Conservation (phyloP, 2,329 filamentous ascomycete species). For the Fusarium dlaminii region DNA sequence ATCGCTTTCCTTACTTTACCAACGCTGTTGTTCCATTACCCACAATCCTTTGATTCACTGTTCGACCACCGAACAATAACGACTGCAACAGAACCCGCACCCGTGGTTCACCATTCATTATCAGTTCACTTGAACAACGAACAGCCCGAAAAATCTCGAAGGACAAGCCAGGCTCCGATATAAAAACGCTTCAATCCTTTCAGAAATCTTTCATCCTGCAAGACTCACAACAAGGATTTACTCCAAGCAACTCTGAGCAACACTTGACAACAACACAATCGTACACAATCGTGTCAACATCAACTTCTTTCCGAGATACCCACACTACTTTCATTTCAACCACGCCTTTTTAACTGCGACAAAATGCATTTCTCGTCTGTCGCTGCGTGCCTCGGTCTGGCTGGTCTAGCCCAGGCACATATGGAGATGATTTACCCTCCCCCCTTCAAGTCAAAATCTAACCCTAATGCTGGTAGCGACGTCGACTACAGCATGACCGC, state of each 20-base stretch:
- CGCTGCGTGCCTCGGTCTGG: conserved; percentile 53
- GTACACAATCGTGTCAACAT: conserved; percentile 5
- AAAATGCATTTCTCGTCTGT: conserved; percentile 54
- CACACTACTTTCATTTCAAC: not conserved
- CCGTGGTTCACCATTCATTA: conserved; percentile 26
- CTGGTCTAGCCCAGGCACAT: conserved; percentile 59
- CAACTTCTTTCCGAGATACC: conserved; percentile 23
- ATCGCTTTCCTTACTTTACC: conserved; percentile 29
- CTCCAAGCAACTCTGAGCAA: conserved; percentile 15
- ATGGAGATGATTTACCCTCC: conserved; percentile 65
- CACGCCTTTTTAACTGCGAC: not conserved
- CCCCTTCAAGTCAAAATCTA: conserved; percentile 63
- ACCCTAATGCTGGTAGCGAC: conserved; percentile 56
- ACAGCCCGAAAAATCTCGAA: conserved; percentile 4
- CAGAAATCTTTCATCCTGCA: conserved; percentile 14
- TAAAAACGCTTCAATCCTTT: conserved; percentile 26
- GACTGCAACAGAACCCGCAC: conserved; percentile 19
- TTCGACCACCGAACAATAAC: conserved; percentile 22
- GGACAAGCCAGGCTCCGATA: conserved; percentile 21
- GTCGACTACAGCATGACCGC: conserved; percentile 78
- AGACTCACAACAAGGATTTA: conserved; percentile 5
- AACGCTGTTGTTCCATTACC: conserved; percentile 19
- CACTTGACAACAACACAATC: conserved; percentile 8
- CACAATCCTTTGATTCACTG: conserved; percentile 35
- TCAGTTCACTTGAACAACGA: conserved; percentile 32